Evolutionary conservation across 2,329 filamentous ascomycete genomes (phyloP), one percentile per base, ranked within the genome.

Genomic region (Fusarium chlamydosporum): DNA sequence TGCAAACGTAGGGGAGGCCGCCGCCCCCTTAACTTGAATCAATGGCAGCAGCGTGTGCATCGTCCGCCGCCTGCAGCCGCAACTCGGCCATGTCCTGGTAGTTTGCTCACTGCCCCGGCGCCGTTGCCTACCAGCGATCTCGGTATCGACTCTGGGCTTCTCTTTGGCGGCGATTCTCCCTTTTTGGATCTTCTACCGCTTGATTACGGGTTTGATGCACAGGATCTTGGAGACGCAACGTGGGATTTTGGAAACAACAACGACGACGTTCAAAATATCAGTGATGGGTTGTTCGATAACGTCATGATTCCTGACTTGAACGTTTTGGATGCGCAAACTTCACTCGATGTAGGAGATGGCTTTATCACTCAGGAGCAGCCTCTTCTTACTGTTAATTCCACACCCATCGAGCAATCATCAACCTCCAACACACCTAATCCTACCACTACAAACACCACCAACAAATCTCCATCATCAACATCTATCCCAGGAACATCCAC

Each of bases 1-100:
- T 67, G 62, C 56, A 56, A 16, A 41, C 51, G 60, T 69, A 73
- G 70, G 72, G 71, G 68, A 74, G 72, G 72, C 72, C 70, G 65
- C 53, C 20, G 45, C 71, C 67, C 67, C 70, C 67, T 43, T 67
- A 74, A 71, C 72, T 72, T 74, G 72, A 73, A 74, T 61, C 70
- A 72, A 74, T 74, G 72, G 60, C 2, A n/a, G 62, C 65, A 54
- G 33, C 59, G n/a, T 31, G 54, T 29, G 41, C 70, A 64, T 38
- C 67, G 7, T n/a, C 54, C 10, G 29, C 66, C 31, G 18, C 2
- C 9, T 72, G 72, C 35, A 35, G 41, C 54, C 58, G 66, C 16
- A 11, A 34, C 26, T 20, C n/a, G 47, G 29, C n/a, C 56, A 72
- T 71, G 68, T 56, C 45, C 62, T 67, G 56, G 70, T 68, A 72